Conservation (phyloP, 1,139 yeast species). For the Taiozyma onychis region DNA sequence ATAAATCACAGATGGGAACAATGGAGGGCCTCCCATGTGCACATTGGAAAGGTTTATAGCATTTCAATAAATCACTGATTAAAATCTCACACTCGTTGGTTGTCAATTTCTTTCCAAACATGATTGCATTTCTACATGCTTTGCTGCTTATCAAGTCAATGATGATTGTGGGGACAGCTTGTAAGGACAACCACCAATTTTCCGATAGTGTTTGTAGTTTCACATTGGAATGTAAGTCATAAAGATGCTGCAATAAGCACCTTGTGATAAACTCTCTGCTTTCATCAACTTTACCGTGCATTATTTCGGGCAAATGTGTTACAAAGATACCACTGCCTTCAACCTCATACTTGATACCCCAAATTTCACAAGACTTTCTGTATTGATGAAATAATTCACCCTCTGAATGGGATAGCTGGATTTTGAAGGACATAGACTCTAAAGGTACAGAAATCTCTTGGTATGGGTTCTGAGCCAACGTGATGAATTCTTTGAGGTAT, state of each 20-base stretch:
- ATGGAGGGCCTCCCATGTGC: conserved; percentile 86
- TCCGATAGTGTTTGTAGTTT: conserved; percentile 9
- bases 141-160: conserved; percentile 48
- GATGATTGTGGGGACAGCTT: conserved; percentile 43
- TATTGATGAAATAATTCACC: conserved; percentile 28
- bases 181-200: conserved; percentile 29
- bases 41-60: conserved; percentile 68
- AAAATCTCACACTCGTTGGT: conserved; percentile 39
- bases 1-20: conserved; percentile 43
- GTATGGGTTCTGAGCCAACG: conserved; percentile 7
- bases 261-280: conserved; percentile 28
- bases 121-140: conserved; percentile 69
- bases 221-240: conserved; percentile 32
- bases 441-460: conserved; percentile 14
- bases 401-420: conserved; percentile 28
- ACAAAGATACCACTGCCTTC: conserved; percentile 12
- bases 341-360: conserved; percentile 38
- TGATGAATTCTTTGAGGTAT: conserved; percentile 32
- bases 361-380: conserved; percentile 28
- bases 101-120: conserved; percentile 59
- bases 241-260: conserved; percentile 36
- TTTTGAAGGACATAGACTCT: conserved; percentile 2
- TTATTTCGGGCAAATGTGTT: conserved; percentile 38
- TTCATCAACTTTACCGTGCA: conserved; percentile 28
- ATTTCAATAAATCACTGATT: conserved; percentile 36